Conservation (phyloP, 2,329 filamentous ascomycete genomes). For the Fusarium miscanthi region DNA sequence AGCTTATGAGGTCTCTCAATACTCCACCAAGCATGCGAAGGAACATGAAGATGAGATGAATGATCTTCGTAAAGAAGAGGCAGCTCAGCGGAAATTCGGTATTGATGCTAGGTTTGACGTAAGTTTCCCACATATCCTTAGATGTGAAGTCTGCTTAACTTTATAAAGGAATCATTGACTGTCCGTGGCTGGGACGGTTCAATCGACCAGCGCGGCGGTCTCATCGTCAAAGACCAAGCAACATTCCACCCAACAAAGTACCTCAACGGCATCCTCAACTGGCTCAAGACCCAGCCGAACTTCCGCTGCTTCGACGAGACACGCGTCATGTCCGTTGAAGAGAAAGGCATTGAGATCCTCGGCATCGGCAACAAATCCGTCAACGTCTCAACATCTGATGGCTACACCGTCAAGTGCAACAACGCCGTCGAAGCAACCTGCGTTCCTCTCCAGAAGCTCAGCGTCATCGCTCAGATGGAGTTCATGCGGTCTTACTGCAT, state of each 20-base stretch:
- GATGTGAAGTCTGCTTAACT: too few species aligned
- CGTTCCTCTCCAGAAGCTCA: constrained; percentile 66
- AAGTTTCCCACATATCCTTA: neutral
- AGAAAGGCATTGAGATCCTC: constrained; percentile 53
- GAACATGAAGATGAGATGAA: constrained; percentile 51
- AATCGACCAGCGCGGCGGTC: constrained; percentile 62
- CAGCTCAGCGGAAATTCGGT: constrained; percentile 22
- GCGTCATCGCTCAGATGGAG: constrained; percentile 63
- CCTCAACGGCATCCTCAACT: constrained; percentile 62
- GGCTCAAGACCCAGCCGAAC: constrained; percentile 61
- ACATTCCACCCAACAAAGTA: constrained; percentile 69
- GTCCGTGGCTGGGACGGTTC: constrained; percentile 64
- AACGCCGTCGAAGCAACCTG: constrained; percentile 65
- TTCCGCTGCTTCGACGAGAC: constrained; percentile 66
- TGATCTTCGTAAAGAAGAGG: constrained; percentile 19
- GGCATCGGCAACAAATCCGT: constrained; percentile 53
- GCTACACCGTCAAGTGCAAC: constrained; percentile 59
- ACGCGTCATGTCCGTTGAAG: constrained; percentile 58
- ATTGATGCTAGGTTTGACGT: constrained; percentile 25
- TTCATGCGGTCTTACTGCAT: constrained; percentile 67
- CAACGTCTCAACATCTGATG: constrained; percentile 57
- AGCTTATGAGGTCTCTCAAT: constrained; percentile 63
- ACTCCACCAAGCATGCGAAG: constrained; percentile 53
- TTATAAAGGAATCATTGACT: constrained; percentile 57
- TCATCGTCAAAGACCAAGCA: constrained; percentile 60